Base-by-base conservation (phyloP, 805 yeast genomes). In the Spathaspora girioi region DNA sequence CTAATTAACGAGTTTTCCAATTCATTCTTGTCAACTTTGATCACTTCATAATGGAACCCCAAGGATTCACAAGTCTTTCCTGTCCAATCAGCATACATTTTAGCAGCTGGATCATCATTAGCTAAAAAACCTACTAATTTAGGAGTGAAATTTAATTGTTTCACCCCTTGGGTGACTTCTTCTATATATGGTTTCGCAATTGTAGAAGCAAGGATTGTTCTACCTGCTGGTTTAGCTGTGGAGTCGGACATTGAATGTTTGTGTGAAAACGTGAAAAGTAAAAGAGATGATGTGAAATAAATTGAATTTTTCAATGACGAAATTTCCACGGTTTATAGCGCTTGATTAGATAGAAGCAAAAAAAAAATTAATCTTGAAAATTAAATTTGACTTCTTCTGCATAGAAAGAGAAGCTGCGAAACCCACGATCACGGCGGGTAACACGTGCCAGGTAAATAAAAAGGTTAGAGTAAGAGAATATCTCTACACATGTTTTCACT, bases 41-140 rank as follows among this genome's bases (percentile, higher is more conserved):
- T 70, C 56, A 94, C 72, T 65, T 91, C 93, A 67, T 89, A 94
- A 35, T 80, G 73, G 71, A 94, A 91, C 0, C 99, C 99, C 52
- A 91, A 71, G 18, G 88, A 84, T 62, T 83, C 86, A 58, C 94
- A 83, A 0, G 98, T 93, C 65, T 90, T 92, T 27, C 87, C 88
- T 0, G 99, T 93, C 97, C 97, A 94, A 47, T 83, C 84, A 46
- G 99, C 98, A 67, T 94, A 94, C 87, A 87, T 87, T 62, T 80
- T 80, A 5, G 97, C 98, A 11, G 98, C 97, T 2, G 97, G 98
- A 61, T 94, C 99, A 14, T 78, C 76, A 67, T 94, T 94, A 14
- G 97, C 97, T 42, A 94, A 75, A 54, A 94, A 83, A 0, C 99
- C 99, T 32, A 93, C 97, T 40, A 94, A 73, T 57, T 79, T 80